These are phyloP conservation scores for Aspergillus hortae DNA, from an alignment of 2,329 filamentous ascomycete genomes.

Conservation along the genomic window DNA sequence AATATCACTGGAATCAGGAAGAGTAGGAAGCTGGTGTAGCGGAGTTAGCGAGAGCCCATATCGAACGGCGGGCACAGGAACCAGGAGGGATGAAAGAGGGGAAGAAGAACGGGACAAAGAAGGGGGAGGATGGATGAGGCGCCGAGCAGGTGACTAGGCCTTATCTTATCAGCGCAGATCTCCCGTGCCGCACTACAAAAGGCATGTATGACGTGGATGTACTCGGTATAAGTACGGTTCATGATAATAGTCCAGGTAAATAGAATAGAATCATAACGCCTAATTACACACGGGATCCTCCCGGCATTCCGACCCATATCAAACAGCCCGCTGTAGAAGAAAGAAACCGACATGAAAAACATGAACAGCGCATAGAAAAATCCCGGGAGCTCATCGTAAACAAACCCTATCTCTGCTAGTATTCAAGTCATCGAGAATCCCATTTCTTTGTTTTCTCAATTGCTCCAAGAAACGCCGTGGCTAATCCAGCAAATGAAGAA, in stretches of 20 bases:
- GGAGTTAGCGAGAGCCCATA: slow-evolving; percentile 12
- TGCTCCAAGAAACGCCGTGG: slow-evolving; percentile 9
- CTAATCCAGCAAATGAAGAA: slow-evolving; percentile 10
- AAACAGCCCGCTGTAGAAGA: neutral
- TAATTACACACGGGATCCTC: too few relatives aligned
- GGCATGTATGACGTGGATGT: too few relatives aligned
- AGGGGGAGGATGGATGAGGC: slow-evolving; percentile 7
- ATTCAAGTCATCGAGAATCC: neutral
- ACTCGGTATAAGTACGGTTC: too few relatives aligned
- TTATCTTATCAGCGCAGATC: too few relatives aligned
- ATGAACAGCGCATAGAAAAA: neutral
- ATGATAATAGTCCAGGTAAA: too few relatives aligned
- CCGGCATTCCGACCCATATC: too few relatives aligned
- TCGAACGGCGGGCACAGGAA: neutral
- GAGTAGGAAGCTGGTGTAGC: too few relatives aligned
- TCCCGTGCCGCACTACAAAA: too few relatives aligned
- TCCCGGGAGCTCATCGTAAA: too few relatives aligned
- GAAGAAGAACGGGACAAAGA: slow-evolving; percentile 1
- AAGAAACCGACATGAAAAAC: slow-evolving; percentile 10
- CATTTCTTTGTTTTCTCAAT: neutral
- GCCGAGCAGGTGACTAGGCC: too few relatives aligned
- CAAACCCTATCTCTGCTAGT: neutral
- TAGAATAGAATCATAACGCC: too few relatives aligned
- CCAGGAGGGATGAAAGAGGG: neutral
- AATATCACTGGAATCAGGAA: too few relatives aligned